Evolutionary conservation across 2,329 filamentous ascomycete species (phyloP).

Genomic region (Macrophomina tecta): DNA sequence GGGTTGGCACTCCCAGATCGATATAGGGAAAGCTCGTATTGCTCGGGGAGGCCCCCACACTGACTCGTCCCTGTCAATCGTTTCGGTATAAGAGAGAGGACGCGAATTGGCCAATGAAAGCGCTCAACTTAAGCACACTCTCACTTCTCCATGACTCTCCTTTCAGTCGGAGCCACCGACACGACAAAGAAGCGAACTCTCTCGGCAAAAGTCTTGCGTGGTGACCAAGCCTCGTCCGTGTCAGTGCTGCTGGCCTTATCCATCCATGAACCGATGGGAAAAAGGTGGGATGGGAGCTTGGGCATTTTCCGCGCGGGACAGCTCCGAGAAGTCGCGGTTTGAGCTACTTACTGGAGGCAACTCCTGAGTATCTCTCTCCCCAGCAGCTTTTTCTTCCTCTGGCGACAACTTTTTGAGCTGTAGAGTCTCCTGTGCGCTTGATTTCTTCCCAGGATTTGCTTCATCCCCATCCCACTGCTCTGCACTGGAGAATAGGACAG

Average conservation of each 20-base stretch:
- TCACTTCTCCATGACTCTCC: not conserved
- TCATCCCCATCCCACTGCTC: no score
- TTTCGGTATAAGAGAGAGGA: not conserved
- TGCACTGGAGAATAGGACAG: not conserved
- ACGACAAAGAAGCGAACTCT: not conserved
- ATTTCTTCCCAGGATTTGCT: not conserved
- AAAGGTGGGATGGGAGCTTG: not conserved
- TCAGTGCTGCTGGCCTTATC: not conserved
- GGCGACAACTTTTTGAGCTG: not conserved
- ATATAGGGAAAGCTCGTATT: conserved; percentile 4
- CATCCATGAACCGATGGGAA: not conserved
- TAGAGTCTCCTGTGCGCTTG: not conserved
- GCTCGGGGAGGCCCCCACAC: not conserved
- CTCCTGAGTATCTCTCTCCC: not conserved
- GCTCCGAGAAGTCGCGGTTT: not conserved
- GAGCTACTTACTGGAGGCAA: not conserved
- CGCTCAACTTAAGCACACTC: conserved; percentile 1
- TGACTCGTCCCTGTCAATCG: not conserved
- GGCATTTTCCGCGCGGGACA: not conserved
- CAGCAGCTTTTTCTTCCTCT: not conserved
- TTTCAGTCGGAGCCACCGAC: not conserved
- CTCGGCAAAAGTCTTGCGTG: not conserved
- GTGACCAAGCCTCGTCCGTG: not conserved
- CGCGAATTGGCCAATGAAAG: not conserved
- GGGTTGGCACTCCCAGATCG: not conserved